Base-by-base conservation (phyloP, 208 protist genomes). In the Wallacemonas sp. region DNA sequence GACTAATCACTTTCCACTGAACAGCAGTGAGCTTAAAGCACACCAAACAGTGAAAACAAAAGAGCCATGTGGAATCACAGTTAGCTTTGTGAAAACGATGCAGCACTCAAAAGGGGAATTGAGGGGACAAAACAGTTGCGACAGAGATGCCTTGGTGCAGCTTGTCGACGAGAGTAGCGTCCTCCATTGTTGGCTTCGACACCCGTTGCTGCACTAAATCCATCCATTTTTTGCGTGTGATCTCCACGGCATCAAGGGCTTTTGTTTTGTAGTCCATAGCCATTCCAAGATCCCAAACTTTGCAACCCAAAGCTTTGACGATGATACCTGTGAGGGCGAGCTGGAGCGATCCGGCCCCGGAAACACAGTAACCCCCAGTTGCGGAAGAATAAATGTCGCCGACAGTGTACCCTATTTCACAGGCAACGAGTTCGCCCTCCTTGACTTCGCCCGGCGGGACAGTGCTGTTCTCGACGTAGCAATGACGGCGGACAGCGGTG, bases 201-300 rank as follows among this genome's bases (percentile, higher is more conserved):
- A 64, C 10, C 26, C 66, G 72, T 24, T 76, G 36, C 21, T 37
- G 37, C 32, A 79, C 63, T 38, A 90, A 19, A 13, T 73, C 9
- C 42, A 84, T 12, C 86, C 86, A 92, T 27, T 78, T n/a, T 19
- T 71, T 50, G 10, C 83, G 60, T 38, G 60, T n/a, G 9, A 92
- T 36, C 21, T 76, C 37, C 0, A 81, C 66, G 45, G 67, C 74
- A 2, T 69, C 61, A 10, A 92, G 33, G 8, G 39, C 3, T 13
- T 78, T 19, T 33, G 68, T 37, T 36, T 97, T 97, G 76, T 97
- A 97, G 9, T 54, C 54, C 79, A 94, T 79, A 21, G 37, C 26
- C 91, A 97, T 97, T 9, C 88, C 91, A n/a, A 97, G 68, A 76
- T 97, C 91, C 89, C 91, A 97, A 0, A 92, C 48, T 4, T 46